phyloP scores from a whole-genome alignment of 208 protist genomes.

The Acanthamoeba sp. region DNA sequence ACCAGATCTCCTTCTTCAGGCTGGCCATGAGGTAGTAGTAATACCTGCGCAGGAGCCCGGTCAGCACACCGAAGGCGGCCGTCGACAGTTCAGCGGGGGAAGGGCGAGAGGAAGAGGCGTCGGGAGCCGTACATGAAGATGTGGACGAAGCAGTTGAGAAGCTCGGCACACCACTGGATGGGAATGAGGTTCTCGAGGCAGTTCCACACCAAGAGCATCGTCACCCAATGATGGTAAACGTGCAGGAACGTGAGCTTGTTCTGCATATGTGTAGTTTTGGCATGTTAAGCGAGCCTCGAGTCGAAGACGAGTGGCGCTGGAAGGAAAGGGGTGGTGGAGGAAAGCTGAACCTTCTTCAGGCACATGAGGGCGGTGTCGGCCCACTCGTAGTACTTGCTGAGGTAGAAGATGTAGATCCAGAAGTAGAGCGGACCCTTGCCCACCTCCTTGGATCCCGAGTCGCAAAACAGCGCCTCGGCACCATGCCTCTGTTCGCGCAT shows the following conservation, averaged over 20 bases:
- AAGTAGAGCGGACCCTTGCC: conserved; percentile 71
- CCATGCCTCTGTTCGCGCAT: background rate
- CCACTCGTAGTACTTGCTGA: conserved; percentile 81
- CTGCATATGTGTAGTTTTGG: background rate
- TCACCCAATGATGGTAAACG: conserved; percentile 81
- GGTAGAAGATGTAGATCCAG: conserved; percentile 75
- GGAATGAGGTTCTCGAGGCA: conserved; percentile 58
- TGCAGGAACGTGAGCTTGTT: conserved; percentile 79
- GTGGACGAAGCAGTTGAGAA: conserved; percentile 75
- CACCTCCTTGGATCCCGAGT: conserved; percentile 36
- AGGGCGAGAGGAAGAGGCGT: background rate
- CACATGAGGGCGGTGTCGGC: conserved; percentile 81
- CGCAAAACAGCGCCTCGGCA: conserved; percentile 45
- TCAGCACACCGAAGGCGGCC: no score
- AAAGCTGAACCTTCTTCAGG: conserved; percentile 72
- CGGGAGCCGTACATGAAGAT: conserved; percentile 70
- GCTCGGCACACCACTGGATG: conserved; percentile 62
- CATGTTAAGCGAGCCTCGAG: background rate
- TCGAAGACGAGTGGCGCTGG: background rate
- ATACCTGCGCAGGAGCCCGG: conserved; percentile 59
- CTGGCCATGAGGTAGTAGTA: conserved; percentile 74
- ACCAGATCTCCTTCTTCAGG: conserved; percentile 72
- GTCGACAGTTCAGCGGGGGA: no score
- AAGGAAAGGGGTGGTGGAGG: background rate
- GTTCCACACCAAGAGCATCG: conserved; percentile 71